Conservation (phyloP, 1,139 yeast genomes). For the Nakaseomyces glabratus region DNA sequence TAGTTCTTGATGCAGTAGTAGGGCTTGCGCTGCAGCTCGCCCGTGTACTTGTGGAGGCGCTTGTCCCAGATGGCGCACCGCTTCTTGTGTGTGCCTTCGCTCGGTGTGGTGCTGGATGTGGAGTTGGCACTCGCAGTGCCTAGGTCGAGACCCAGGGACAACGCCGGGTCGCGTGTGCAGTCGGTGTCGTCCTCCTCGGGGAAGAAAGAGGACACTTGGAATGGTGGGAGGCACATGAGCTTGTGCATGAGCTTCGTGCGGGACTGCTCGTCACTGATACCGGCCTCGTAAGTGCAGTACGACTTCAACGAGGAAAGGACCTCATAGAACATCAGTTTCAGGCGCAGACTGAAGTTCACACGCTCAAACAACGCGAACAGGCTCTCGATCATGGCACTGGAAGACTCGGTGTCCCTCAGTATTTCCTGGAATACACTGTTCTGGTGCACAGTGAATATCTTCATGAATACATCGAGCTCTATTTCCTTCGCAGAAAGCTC, state of each 20-base stretch:
- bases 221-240: constrained; percentile 26
- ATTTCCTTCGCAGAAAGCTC: constrained; percentile 12
- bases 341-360: constrained; percentile 36
- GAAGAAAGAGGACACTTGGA: constrained; percentile 29
- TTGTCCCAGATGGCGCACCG: constrained; percentile 17
- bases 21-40: constrained; percentile 19
- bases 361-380: constrained; percentile 25
- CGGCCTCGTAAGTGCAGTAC: constrained; percentile 20
- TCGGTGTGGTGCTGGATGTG: constrained; percentile 1
- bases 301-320: constrained; percentile 48
- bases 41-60: constrained; percentile 13
- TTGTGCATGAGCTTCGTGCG: constrained; percentile 15
- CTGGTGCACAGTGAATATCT: constrained; percentile 27
- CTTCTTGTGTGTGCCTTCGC: constrained; percentile 4
- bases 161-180: neutral
- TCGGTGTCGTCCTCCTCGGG: constrained; percentile 9
- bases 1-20: constrained; percentile 24
- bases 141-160: constrained; percentile 12
- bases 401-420: constrained; percentile 11
- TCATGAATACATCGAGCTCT: constrained; percentile 22
- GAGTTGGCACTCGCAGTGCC: constrained; percentile 2
- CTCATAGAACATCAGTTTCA: constrained; percentile 56
- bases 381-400: constrained; percentile 13
- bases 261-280: constrained; percentile 8
- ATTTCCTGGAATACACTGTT: constrained; percentile 20